phyloP scores from a whole-genome alignment of 495 filamentous ascomycete genomes.

The Podospora pseudopauciseta region DNA sequence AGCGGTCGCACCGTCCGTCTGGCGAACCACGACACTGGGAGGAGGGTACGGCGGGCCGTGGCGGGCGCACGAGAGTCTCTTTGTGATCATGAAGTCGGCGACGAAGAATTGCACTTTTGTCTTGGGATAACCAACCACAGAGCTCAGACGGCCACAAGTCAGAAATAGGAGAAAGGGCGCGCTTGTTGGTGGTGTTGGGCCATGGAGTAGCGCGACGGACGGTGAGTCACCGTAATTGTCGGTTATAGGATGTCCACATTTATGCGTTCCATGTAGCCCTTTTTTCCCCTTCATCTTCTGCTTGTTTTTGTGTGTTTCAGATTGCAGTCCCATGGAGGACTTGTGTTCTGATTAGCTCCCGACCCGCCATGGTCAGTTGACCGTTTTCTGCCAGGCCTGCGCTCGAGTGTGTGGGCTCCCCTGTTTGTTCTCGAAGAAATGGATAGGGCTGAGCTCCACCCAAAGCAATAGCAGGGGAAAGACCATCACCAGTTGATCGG shows the following conservation, averaged over 20 bases:
- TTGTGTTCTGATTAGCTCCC: neutral
- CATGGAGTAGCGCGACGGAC: neutral
- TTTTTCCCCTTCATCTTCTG: neutral
- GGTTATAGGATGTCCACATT: neutral
- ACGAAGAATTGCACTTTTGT: neutral
- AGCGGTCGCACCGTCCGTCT: constrained; percentile 3
- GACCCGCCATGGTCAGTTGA: neutral
- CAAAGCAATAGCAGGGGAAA: neutral
- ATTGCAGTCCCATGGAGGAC: neutral
- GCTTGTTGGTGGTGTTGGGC: constrained; percentile 6
- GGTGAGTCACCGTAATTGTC: constrained; percentile 11
- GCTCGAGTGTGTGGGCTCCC: neutral
- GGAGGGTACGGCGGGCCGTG: neutral
- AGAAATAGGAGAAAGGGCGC: constrained; percentile 1
- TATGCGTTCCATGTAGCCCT: neutral
- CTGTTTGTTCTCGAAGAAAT: neutral
- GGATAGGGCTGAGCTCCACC: neutral
- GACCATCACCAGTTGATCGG: neutral
- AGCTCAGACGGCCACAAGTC: neutral
- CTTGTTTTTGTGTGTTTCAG: neutral
- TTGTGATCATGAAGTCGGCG: neutral
- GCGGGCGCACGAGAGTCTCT: neutral
- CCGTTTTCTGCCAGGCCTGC: constrained; percentile 1
- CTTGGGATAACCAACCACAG: neutral
- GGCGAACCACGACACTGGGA: constrained; percentile 17